Evolutionary conservation across 2,329 filamentous ascomycete genomes (phyloP).

Genomic region (Phyllosticta citribraziliensis): DNA sequence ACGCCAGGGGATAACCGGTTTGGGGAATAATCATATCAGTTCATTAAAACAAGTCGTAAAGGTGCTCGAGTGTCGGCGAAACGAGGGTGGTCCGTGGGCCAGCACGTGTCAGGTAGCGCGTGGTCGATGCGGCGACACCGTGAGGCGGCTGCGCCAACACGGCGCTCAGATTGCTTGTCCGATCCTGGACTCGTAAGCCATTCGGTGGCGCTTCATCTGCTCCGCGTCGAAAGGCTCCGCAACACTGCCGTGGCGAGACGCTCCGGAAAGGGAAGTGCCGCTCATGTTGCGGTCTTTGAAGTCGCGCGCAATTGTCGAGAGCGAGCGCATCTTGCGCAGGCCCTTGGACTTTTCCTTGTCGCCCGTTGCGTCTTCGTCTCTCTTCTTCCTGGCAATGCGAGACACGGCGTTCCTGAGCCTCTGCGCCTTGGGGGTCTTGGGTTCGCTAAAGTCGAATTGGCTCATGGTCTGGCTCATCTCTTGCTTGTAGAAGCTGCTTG

Average conservation of each 20-base stretch:
- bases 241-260: constrained; percentile 17
- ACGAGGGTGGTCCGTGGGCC: neutral
- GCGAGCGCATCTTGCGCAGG: constrained; percentile 27
- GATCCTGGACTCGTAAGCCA: constrained; percentile 24
- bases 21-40: constrained; percentile 6
- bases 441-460: constrained; percentile 5
- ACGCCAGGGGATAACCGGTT: neutral
- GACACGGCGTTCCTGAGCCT: constrained; percentile 14
- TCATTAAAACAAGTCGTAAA: constrained; percentile 8
- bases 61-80: neutral
- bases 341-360: constrained; percentile 18
- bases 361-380: neutral
- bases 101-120: neutral
- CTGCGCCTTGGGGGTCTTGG: constrained; percentile 41
- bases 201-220: constrained; percentile 27
- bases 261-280: constrained; percentile 1
- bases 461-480: constrained; percentile 4
- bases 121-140: neutral
- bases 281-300: constrained; percentile 10
- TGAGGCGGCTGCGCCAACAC: neutral
- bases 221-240: constrained; percentile 24
- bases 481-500: constrained; percentile 13
- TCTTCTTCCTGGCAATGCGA: constrained; percentile 6
- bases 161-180: constrained; percentile 6
- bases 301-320: constrained; percentile 18